These are phyloP conservation scores for Saccharomycopsis crataegensis DNA, from an alignment of 1,139 yeast genomes.

Conservation along the genomic window DNA sequence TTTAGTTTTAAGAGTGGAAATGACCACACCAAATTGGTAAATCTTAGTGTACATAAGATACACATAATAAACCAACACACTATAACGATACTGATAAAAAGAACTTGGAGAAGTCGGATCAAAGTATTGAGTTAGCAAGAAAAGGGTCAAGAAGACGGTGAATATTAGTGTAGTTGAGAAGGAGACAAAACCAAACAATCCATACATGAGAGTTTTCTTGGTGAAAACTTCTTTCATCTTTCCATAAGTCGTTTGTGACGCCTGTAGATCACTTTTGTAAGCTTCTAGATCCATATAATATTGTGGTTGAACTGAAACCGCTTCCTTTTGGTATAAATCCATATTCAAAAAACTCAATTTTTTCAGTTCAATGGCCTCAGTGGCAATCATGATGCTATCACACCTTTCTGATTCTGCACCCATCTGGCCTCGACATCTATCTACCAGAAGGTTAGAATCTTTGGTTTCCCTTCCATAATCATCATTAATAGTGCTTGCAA, in stretches of 20 bases:
- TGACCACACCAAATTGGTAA: conserved; percentile 10
- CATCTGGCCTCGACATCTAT: no score
- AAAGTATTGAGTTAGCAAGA: not conserved
- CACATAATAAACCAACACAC: conserved; percentile 1
- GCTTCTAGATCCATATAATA: not conserved
- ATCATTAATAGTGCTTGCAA: no score
- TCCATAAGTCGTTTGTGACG: not conserved
- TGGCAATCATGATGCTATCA: no score
- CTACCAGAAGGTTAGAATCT: no score
- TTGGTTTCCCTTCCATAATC: no score
- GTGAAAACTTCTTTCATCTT: not conserved
- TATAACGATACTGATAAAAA: not conserved
- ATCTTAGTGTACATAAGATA: conserved; percentile 13
- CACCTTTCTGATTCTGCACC: no score
- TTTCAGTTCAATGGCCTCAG: no score
- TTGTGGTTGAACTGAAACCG: not conserved
- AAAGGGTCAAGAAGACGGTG: not conserved
- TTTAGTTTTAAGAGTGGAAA: conserved; percentile 10
- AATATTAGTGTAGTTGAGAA: conserved; percentile 3
- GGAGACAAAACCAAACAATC: conserved; percentile 3
- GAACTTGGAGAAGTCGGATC: not conserved
- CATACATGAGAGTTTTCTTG: conserved; percentile 2
- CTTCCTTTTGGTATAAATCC: not conserved
- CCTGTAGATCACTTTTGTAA: no score
- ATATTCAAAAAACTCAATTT: no score